phyloP scores from a whole-genome alignment of 2,329 filamentous ascomycete genomes.

The Fusarium globosum region DNA sequence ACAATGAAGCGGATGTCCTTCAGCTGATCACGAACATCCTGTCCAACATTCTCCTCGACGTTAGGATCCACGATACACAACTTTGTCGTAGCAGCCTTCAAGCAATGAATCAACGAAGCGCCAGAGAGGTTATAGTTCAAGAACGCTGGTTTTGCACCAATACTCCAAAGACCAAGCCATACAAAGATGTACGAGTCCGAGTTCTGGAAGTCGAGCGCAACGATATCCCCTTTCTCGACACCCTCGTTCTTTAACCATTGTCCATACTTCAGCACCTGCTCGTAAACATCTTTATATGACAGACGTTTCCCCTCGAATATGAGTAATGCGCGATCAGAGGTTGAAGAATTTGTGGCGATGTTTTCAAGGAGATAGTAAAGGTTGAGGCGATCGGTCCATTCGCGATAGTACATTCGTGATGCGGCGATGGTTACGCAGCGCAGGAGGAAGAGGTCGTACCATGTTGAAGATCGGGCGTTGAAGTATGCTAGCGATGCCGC shows the following conservation, averaged over 20 bases:
- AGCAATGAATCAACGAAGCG: conserved; percentile 77
- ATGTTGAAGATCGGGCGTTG: conserved; percentile 75
- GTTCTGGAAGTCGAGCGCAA: conserved; percentile 85
- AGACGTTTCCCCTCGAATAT: conserved; percentile 75
- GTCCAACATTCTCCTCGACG: conserved; percentile 65
- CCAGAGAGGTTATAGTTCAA: conserved; percentile 88
- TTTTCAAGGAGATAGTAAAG: conserved; percentile 81
- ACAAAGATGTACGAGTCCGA: conserved; percentile 81
- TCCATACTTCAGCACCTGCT: conserved; percentile 76
- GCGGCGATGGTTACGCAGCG: conserved; percentile 61
- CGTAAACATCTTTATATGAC: conserved; percentile 82
- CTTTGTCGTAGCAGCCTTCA: conserved; percentile 73
- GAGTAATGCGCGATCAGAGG: conserved; percentile 68
- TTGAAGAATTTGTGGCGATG: conserved; percentile 63
- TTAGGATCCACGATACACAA: conserved; percentile 76
- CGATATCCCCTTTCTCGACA: conserved; percentile 77
- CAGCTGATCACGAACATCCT: conserved; percentile 66
- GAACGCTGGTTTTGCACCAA: conserved; percentile 85
- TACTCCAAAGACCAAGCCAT: conserved; percentile 81
- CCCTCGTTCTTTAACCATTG: conserved; percentile 75
- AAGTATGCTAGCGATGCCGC: conserved; percentile 79
- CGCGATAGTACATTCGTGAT: conserved; percentile 57
- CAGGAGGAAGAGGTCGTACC: conserved; percentile 74
- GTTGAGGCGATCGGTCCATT: conserved; percentile 71
- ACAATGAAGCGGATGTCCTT: conserved; percentile 68